Base-by-base conservation (phyloP, 345 rosid genomes). In the Ceriops tagal region DNA sequence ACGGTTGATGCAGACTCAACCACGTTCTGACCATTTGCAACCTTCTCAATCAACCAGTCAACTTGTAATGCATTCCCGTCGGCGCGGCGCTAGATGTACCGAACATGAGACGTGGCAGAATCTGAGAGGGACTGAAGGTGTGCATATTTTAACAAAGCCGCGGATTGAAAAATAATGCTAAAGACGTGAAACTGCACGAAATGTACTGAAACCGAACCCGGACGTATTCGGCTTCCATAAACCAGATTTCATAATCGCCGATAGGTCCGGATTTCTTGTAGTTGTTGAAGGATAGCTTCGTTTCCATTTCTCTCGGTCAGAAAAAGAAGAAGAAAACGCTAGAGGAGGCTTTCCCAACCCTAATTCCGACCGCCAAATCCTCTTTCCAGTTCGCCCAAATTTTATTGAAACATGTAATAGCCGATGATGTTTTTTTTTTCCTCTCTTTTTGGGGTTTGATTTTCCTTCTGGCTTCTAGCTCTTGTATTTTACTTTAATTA, bases 231-330 rank as follows among this genome's bases (percentile, higher is more conserved):
- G 65, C 80, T 65, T 62, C 49, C 62, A 56, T 65, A 75, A 89
- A 79, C 77, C 84, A 79, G 85, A 91, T 82, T 91, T 76, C 75
- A 93, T 85, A 72, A 83, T 80, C 91, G 85, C 81, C 81, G 87
- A 83, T 79, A 83, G 43, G 90, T 91, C 95, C 95, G 92, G 62
- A 66, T 76, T 67, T 85, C 79, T 71, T 67, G 15, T 43, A 11
- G 75, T 69, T 67, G 64, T 62, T 67, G 64, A 59, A 68, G 57
- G 64, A 61, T 72, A 53, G 71, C 22, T 51, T 58, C 72, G 75
- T 72, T 30, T 72, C 66, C 70, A 30, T 71, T 66, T 56, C 18
- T 11, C 61, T 64, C 35, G 74, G 84, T 80, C 80, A 79, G 78
- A 68, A 73, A 73, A 49, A 2, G 2, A 16, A 32, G 18, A 13